These are phyloP conservation scores for Betula pendula DNA, from an alignment of 306 rosid species.

Conservation along the genomic window DNA sequence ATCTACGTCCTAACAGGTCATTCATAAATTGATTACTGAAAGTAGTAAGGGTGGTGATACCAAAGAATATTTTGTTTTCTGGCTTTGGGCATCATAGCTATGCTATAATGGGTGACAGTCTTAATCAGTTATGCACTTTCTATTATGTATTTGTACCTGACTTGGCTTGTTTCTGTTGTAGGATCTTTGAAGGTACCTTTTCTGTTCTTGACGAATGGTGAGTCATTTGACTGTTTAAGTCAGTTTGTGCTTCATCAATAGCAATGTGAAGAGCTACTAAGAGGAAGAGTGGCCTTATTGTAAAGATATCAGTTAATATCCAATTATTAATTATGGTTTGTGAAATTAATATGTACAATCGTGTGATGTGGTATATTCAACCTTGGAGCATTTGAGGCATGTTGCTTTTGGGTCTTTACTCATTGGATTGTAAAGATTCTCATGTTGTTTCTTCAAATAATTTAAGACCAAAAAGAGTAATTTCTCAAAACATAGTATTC, in stretches of 20 bases:
- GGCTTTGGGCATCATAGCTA: background rate
- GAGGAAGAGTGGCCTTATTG: background rate
- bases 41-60: background rate
- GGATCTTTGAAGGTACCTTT: slow-evolving; percentile 35
- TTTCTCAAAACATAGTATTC: background rate
- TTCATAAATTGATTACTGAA: background rate
- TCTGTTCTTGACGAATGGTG: slow-evolving; percentile 41
- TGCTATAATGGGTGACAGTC: background rate
- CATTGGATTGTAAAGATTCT: background rate
- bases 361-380: fast-evolving
- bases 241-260: background rate
- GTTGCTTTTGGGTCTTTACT: background rate
- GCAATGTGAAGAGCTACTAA: background rate
- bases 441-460: background rate
- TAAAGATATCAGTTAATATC: background rate
- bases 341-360: background rate
- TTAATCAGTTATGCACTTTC: background rate
- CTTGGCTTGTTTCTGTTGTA: background rate
- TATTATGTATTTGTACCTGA: background rate
- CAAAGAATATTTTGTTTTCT: background rate
- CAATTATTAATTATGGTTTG: background rate
- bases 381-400: background rate
- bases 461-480: background rate
- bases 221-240: background rate
- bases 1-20: background rate